Evolutionary conservation across 2,329 filamentous ascomycete species (phyloP).

Genomic region (Geosmithia flava): DNA sequence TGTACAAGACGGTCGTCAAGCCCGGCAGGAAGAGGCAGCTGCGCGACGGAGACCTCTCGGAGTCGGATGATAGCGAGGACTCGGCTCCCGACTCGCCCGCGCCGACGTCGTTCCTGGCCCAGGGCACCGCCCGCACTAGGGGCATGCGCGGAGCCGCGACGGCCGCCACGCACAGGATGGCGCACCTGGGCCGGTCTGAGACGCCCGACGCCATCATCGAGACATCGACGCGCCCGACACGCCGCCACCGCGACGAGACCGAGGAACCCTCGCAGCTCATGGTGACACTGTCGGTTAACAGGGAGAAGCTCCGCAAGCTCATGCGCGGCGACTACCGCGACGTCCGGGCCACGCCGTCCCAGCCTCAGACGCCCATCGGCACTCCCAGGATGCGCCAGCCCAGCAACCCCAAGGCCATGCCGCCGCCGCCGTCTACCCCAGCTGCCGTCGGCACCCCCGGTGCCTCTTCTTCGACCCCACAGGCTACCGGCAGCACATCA

Average conservation of each 20-base stretch:
- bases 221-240: conserved; percentile 31
- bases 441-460: conserved; percentile 25
- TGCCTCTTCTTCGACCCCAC: conserved; percentile 8
- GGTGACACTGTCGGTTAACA: conserved; percentile 63
- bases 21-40: conserved; percentile 41
- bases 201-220: conserved; percentile 59
- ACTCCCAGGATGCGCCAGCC: conserved; percentile 16
- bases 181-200: conserved; percentile 68
- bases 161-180: conserved; percentile 79
- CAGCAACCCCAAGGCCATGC: conserved; percentile 15
- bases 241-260: conserved; percentile 62
- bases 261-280: conserved; percentile 57
- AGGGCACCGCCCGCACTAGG: conserved; percentile 73
- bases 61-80: conserved; percentile 86
- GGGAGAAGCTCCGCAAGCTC: conserved; percentile 58
- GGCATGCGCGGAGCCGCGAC: conserved; percentile 82
- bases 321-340: conserved; percentile 40
- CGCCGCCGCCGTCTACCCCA: conserved; percentile 23
- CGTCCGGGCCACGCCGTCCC: conserved; percentile 18
- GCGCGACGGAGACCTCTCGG: conserved; percentile 60
- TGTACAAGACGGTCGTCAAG: conserved; percentile 68
- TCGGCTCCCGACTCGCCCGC: conserved; percentile 79
- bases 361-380: conserved; percentile 18
- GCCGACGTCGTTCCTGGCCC: conserved; percentile 54
- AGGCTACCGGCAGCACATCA: conserved; percentile 16